Evolutionary conservation across 2,329 filamentous ascomycete species (phyloP), one percentile per base, ranked within the genome.

Genomic region (Penicillium palitans): DNA sequence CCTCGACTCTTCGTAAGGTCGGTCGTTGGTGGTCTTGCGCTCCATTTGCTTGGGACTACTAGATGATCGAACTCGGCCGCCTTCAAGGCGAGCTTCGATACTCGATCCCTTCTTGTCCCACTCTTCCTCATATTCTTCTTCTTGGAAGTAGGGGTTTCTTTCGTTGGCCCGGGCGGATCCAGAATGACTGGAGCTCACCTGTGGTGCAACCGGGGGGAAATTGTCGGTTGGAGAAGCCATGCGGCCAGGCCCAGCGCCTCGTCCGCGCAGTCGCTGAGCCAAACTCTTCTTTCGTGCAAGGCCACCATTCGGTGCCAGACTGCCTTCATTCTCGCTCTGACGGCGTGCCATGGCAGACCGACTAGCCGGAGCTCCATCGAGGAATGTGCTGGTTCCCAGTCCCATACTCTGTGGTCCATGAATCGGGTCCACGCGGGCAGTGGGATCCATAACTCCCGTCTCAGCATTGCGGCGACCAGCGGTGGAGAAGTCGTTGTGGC

Each of bases 271-370:
- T 56, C 93, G 90, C 73, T 97, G 92, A 3, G 92, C 95, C 60
- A 99, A 81, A 29, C 93, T 97, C 80, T 97, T 97, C 83, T 97
- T 98, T 60, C 95, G 87, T 65, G 89, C 87, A 42, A 99, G 76
- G 5, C 89, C 89, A 6, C 89, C 89, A 9, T 77, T 76, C 19
- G 73, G 60, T 25, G 71, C 61, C 24, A 82, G 76, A 55, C 78
- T 71, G 29, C 71, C 66, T 58, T 84, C 83, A 46, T 88, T 84
- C 61, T 90, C 91, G 33, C 84, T 88, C 68, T 93, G 85, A 50
- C 86, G 86, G 60, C 89, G 87, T 72, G 90, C 85, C 54, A 96
- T 90, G 19, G 89, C 90, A 8, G 87, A 84, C 66, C 87, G 87
- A 29, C 93, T 90, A 29, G 93, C 95, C 15, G 95, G 93, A 1